Percentiles rank a stretch among this genome's conserved stretches.
Evolutionary conservation across 768 basidiomycete genomes (phyloP).

Genomic region (Agaricus blazei): DNA sequence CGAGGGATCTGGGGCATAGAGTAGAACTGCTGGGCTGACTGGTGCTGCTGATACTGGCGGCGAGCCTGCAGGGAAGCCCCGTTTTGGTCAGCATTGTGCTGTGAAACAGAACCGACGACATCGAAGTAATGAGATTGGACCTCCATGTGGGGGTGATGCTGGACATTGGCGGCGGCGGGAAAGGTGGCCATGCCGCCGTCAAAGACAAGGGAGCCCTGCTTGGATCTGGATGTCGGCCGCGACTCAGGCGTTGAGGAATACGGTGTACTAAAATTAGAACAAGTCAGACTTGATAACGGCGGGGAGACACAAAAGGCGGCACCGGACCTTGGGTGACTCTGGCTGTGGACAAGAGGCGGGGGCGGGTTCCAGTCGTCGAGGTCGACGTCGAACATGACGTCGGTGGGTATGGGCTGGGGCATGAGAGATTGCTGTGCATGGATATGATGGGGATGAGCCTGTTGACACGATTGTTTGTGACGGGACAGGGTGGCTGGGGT

Average conservation of each 20-base stretch:
- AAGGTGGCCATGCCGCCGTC: neutral
- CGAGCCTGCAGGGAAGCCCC: conserved; percentile 4
- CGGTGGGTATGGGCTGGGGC: conserved; percentile 11
- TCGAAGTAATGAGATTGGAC: conserved; percentile 5
- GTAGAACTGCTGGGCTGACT: conserved; percentile 9
- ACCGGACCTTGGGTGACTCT: conserved; percentile 10
- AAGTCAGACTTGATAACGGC: conserved; percentile 10
- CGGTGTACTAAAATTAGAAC: conserved; percentile 10
- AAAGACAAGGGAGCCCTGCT: conserved; percentile 6
- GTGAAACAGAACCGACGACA: neutral
- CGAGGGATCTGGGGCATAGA: neutral
- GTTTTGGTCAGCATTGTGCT: conserved; percentile 4
- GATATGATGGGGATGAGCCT: conserved; percentile 14
- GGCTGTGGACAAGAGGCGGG: conserved; percentile 1
- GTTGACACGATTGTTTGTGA: conserved; percentile 15
- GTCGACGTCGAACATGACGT: conserved; percentile 20
- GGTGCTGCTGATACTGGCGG: conserved; percentile 12
- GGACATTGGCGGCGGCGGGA: conserved; percentile 1
- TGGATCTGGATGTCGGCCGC: conserved; percentile 5
- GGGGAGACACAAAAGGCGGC: conserved; percentile 1
- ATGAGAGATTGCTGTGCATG: conserved; percentile 13
- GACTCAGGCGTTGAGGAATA: neutral
- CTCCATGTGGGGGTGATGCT: conserved; percentile 2
- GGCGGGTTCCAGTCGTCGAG: conserved; percentile 22
- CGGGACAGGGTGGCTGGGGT: neutral